These are phyloP conservation scores for Zalaria obscura DNA, from an alignment of 2,329 filamentous ascomycete species.

Conservation along the genomic window DNA sequence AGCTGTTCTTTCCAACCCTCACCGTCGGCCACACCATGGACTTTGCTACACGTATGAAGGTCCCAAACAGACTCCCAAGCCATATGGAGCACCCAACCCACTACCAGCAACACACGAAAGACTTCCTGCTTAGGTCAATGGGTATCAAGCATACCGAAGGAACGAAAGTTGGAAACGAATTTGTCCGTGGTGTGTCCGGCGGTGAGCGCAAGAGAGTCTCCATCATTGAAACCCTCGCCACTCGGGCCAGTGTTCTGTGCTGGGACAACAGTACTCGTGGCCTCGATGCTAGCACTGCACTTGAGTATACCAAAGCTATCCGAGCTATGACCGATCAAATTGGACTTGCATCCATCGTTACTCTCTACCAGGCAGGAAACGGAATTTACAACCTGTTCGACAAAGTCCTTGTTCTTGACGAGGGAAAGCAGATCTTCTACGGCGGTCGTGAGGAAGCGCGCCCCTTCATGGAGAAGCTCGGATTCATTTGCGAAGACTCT, in stretches of 20 bases:
- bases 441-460: slow-evolving; percentile 43
- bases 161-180: slow-evolving; percentile 56
- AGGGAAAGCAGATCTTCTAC: slow-evolving; percentile 52
- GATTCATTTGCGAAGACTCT: slow-evolving; percentile 47
- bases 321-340: slow-evolving; percentile 49
- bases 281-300: slow-evolving; percentile 50
- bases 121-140: slow-evolving; percentile 45
- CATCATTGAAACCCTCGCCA: slow-evolving; percentile 50
- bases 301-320: slow-evolving; percentile 42
- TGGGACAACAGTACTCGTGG: slow-evolving; percentile 57
- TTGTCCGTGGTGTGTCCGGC: slow-evolving; percentile 51
- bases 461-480: slow-evolving; percentile 50
- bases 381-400: slow-evolving; percentile 57
- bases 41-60: slow-evolving; percentile 39
- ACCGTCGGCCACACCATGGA: slow-evolving; percentile 41
- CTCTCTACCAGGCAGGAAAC: slow-evolving; percentile 56
- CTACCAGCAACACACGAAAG: slow-evolving; percentile 30
- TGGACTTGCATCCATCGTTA: slow-evolving; percentile 46
- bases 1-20: slow-evolving; percentile 41
- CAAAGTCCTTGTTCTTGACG: slow-evolving; percentile 54
- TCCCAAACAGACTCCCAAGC: slow-evolving; percentile 28
- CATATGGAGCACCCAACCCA: slow-evolving; percentile 33
- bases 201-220: slow-evolving; percentile 57
- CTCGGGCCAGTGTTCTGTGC: slow-evolving; percentile 44
- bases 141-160: slow-evolving; percentile 44